Evolutionary conservation across 1,284 basidiomycete genomes (phyloP).

Genomic region (Violaceomyces palustris): DNA sequence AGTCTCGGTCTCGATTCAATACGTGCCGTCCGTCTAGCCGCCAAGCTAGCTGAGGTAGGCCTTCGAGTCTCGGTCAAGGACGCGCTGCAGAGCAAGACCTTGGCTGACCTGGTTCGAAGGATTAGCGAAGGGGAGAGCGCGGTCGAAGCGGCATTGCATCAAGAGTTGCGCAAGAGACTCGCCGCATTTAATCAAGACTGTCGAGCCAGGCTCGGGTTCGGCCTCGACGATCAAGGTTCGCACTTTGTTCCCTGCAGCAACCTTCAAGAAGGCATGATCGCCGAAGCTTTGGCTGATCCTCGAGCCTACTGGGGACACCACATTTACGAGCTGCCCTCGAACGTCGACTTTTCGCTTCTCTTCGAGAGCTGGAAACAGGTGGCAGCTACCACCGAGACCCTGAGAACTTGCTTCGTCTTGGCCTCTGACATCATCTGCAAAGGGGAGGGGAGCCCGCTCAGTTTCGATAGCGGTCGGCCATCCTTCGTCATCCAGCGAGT

Average conservation of each 20-base stretch:
- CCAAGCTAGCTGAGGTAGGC: too few species aligned
- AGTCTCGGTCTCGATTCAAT: constrained; percentile 8
- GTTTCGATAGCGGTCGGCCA: constrained; percentile 1
- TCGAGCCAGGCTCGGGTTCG: too few species aligned
- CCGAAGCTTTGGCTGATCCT: constrained; percentile 6
- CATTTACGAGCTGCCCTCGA: not conserved
- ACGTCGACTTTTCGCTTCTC: constrained; percentile 1
- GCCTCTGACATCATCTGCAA: constrained; percentile 3
- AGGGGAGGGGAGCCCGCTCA: not conserved
- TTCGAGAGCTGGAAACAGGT: constrained; percentile 1
- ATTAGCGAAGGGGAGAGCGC: too few species aligned
- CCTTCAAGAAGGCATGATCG: constrained; percentile 6
- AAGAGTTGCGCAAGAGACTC: too few species aligned
- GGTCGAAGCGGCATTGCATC: too few species aligned
- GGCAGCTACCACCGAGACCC: not conserved
- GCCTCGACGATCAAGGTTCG: too few species aligned
- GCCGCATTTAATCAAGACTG: too few species aligned
- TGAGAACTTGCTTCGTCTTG: constrained; percentile 5
- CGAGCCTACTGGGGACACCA: constrained; percentile 4
- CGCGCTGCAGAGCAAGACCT: too few species aligned
- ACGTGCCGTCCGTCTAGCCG: constrained; percentile 5
- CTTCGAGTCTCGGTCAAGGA: too few species aligned
- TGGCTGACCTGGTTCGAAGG: too few species aligned
- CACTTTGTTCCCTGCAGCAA: constrained; percentile 4
- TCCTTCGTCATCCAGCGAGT: too few species aligned